Evolutionary conservation across 345 rosid genomes (phyloP).

Genomic region (Moringa oleifera): DNA sequence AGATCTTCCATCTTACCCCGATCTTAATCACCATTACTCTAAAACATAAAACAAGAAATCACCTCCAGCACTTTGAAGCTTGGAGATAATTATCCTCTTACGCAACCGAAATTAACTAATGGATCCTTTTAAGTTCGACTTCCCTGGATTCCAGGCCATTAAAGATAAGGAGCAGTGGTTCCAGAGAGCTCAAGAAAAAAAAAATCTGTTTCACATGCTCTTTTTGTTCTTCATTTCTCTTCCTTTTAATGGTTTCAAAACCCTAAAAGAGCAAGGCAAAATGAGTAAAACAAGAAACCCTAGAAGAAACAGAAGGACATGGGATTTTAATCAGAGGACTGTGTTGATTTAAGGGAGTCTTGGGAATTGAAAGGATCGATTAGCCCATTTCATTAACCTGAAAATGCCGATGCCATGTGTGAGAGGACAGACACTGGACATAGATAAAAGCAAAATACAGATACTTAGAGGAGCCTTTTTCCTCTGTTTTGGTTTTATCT

Average conservation of each 20-base stretch:
- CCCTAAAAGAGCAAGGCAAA: conserved; percentile 19
- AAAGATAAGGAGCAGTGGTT: neutral
- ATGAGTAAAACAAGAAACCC: conserved; percentile 21
- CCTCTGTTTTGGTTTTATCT: neutral
- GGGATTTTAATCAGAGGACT: conserved; percentile 11
- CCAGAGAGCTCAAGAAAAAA: neutral
- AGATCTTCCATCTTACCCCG: conserved; percentile 32
- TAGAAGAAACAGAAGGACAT: conserved; percentile 24
- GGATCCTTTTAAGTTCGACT: conserved; percentile 4
- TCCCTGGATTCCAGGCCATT: conserved; percentile 8
- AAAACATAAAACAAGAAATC: conserved; percentile 2
- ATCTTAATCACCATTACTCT: conserved; percentile 3
- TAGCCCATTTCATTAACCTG: conserved; percentile 6
- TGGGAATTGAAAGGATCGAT: conserved; percentile 24
- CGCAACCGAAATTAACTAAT: neutral
- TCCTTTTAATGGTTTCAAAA: conserved; percentile 5
- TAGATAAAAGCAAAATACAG: conserved; percentile 4
- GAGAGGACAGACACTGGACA: conserved; percentile 5
- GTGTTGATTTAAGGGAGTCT: neutral
- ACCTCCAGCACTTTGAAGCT: conserved; percentile 1
- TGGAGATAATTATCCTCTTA: neutral
- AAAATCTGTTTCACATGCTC: neutral
- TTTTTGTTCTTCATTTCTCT: neutral
- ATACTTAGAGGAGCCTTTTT: neutral
- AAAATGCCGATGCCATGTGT: conserved; percentile 10